Percentiles rank a stretch among this genome's conserved stretches.
Conservation (phyloP, 2,329 filamentous ascomycete species). For the Aspergillus pseudoviridinutans region DNA sequence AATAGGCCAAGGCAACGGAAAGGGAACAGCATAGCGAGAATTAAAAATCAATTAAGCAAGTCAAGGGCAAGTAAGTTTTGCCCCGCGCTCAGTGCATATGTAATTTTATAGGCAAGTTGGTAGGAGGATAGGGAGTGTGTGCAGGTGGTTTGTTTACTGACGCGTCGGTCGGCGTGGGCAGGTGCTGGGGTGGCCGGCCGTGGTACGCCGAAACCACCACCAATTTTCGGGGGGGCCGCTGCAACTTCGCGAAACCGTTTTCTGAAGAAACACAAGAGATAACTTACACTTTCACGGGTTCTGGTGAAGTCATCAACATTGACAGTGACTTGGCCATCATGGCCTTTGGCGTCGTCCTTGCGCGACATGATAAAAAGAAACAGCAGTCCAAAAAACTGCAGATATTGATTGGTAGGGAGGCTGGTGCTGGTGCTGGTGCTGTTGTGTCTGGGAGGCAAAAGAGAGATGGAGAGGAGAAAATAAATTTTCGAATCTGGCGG, state of each 20-base stretch:
- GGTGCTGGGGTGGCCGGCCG: not conserved
- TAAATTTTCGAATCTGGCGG: conserved; percentile 20
- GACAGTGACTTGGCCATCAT: conserved; percentile 36
- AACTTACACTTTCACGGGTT: conserved; percentile 76
- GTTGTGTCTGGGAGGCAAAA: conserved; percentile 10
- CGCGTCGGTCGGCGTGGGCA: conserved; percentile 3
- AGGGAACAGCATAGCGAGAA: not conserved
- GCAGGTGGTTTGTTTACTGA: conserved; percentile 9
- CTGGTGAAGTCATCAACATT: conserved; percentile 72
- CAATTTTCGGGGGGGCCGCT: conserved; percentile 3
- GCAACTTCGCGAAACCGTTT: not conserved
- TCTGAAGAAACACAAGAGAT: conserved; percentile 8
- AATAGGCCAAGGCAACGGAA: not conserved
- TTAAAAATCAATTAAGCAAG: not conserved
- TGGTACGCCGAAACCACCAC: conserved; percentile 2
- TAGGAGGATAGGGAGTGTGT: not conserved
- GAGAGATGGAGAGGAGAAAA: conserved; percentile 9
- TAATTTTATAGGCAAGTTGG: not conserved
- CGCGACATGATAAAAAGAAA: conserved; percentile 48
- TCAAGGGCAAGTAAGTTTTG: not conserved
- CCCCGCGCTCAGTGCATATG: not conserved
- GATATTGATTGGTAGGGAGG: not conserved
- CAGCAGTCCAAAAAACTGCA: not conserved
- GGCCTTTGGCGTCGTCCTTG: conserved; percentile 35
- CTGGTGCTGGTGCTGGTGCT: not conserved